A percentile compares a stretch with the other conserved stretches of the same genome.
phyloP scores from a whole-genome alignment of 768 basidiomycete species.

The Suillus variegatus region DNA sequence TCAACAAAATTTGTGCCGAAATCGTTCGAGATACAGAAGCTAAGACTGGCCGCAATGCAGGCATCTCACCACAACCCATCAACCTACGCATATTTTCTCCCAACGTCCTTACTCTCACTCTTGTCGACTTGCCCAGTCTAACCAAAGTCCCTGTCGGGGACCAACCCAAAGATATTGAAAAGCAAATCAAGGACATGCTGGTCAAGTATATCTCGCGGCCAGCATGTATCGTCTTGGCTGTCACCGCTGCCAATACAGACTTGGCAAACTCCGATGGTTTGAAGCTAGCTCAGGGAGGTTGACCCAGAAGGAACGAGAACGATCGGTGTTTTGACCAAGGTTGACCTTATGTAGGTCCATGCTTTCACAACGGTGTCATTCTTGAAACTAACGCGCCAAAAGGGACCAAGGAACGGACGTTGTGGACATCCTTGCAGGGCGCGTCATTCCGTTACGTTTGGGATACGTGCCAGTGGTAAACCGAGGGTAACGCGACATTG shows the following conservation, averaged over 20 bases:
- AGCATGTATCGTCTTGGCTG: constrained; percentile 94
- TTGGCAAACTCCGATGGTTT: constrained; percentile 98
- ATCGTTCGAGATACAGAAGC: constrained; percentile 97
- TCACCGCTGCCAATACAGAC: constrained; percentile 94
- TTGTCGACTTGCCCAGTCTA: constrained; percentile 96
- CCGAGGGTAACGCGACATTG: constrained; percentile 97
- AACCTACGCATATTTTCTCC: constrained; percentile 97
- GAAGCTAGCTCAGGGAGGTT: constrained; percentile 93
- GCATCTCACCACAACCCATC: constrained; percentile 96
- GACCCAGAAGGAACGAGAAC: constrained; percentile 97
- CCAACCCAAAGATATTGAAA: constrained; percentile 96
- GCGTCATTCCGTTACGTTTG: constrained; percentile 92
- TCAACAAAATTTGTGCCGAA: constrained; percentile 94
- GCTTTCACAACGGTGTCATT: background rate
- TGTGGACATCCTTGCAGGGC: constrained; percentile 96
- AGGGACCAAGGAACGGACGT: constrained; percentile 99
- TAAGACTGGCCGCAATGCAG: constrained; percentile 98
- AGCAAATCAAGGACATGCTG: constrained; percentile 96
- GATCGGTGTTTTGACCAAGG: constrained; percentile 97
- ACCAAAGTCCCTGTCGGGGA: constrained; percentile 96
- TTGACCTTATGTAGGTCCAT: constrained; percentile 90
- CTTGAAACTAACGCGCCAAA: constrained; percentile 16
- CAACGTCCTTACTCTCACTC: constrained; percentile 93
- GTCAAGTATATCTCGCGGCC: constrained; percentile 94
- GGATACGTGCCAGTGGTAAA: constrained; percentile 99